phyloP scores from a whole-genome alignment of 768 basidiomycete species.

The Collybia nuda region DNA sequence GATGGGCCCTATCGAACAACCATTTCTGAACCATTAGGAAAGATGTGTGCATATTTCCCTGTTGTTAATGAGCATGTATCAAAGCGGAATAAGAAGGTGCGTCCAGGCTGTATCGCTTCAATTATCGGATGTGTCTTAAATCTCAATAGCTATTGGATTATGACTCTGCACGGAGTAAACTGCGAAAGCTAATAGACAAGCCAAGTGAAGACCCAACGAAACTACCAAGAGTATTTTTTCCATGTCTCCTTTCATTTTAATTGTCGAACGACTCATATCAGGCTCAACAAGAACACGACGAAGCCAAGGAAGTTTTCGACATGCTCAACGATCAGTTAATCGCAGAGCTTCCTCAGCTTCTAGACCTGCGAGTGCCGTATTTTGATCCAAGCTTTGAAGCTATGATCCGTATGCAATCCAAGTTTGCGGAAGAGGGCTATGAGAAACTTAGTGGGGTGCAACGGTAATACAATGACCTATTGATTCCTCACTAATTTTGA shows the following conservation, averaged over 20 bases:
- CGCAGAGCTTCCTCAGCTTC: conserved; percentile 84
- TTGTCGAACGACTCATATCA: conserved; percentile 23
- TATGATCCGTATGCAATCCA: conserved; percentile 97
- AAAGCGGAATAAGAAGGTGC: conserved; percentile 96
- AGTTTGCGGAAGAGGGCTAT: conserved; percentile 98
- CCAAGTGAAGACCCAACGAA: conserved; percentile 92
- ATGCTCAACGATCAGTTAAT: conserved; percentile 92
- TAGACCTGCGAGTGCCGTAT: conserved; percentile 95
- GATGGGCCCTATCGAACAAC: conserved; percentile 94
- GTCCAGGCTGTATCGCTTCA: conserved; percentile 1
- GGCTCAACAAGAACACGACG: conserved; percentile 97
- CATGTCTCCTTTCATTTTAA: background rate
- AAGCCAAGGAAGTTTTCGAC: conserved; percentile 92
- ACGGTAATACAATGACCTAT: conserved; percentile 42
- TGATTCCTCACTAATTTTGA: background rate
- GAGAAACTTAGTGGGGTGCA: conserved; percentile 96
- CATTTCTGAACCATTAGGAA: conserved; percentile 92
- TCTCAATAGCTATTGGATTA: conserved; percentile 83
- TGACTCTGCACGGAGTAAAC: conserved; percentile 86
- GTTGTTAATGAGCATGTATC: conserved; percentile 89
- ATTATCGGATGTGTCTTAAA: background rate
- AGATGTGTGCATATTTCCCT: conserved; percentile 95
- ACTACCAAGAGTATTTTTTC: conserved; percentile 54
- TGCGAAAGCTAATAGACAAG: conserved; percentile 89
- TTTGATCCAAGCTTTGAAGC: conserved; percentile 99